Conservation (phyloP, 345 rosid species). For the Eucalyptus cladocalyx region DNA sequence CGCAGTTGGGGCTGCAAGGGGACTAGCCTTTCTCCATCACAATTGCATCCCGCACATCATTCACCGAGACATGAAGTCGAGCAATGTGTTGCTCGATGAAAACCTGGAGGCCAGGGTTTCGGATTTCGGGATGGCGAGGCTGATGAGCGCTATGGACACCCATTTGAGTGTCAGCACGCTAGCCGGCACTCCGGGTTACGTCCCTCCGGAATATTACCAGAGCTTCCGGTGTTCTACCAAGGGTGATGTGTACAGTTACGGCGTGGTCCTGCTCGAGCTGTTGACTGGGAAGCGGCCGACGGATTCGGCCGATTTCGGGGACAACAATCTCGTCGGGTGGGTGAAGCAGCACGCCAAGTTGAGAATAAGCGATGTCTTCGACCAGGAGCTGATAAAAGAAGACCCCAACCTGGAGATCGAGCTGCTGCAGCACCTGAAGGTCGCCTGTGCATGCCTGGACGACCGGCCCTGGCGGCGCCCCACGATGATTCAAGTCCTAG, state of each 20-base stretch:
- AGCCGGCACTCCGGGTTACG: conserved; percentile 97
- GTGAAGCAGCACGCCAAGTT: conserved; percentile 85
- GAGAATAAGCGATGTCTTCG: conserved; percentile 64
- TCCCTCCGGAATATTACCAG: conserved; percentile 96
- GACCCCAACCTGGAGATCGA: conserved; percentile 65
- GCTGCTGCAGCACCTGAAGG: conserved; percentile 57
- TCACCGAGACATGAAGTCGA: conserved; percentile 97
- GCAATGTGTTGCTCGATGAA: conserved; percentile 85
- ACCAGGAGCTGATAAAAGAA: conserved; percentile 61
- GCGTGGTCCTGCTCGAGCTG: conserved; percentile 86
- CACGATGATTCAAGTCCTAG: conserved; percentile 74
- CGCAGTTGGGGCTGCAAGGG: conserved; percentile 88
- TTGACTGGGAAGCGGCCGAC: conserved; percentile 88
- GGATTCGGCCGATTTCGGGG: conserved; percentile 92
- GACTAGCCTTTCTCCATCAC: conserved; percentile 86
- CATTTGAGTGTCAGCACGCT: conserved; percentile 96
- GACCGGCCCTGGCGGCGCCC: conserved; percentile 67
- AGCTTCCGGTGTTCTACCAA: conserved; percentile 79
- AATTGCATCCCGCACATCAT: conserved; percentile 82
- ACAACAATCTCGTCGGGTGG: conserved; percentile 97
- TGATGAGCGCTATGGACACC: conserved; percentile 84
- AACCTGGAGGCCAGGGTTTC: conserved; percentile 90
- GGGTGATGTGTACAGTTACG: conserved; percentile 96
- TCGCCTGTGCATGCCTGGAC: conserved; percentile 79
- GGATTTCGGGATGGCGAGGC: conserved; percentile 96